Evolutionary conservation across 2,329 filamentous ascomycete species (phyloP), one percentile per base, ranked within the genome.

Genomic region (Calonectria henricotiae): DNA sequence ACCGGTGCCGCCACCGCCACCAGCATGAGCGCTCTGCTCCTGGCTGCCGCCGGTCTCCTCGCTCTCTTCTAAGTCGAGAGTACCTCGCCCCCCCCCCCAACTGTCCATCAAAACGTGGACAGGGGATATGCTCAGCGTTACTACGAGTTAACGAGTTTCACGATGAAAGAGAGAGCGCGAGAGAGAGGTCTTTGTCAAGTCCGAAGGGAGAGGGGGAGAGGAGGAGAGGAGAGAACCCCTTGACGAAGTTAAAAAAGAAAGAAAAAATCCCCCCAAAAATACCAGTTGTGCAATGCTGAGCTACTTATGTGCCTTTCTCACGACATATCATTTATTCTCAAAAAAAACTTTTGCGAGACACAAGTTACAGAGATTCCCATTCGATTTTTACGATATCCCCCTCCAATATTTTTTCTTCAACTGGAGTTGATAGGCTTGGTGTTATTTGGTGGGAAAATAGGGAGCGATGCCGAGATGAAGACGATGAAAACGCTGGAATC

Each of bases 11-110:
- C 80, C 15, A 75, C 80, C 46, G 69, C 77, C 51, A 78, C 79
- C 13, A 77, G 81, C 39, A 78, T 80, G 73, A 83, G 82, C 75
- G 77, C 78, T n/a, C 74, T 83, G 62, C 80, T 83, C 23, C 76
- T 83, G 43, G 76, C 79, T 43, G 82, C 79, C 49, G 82, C 80
- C 55, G 82, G 80, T 67, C 72, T 80, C 69, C 72, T 83, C 41
- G 81, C 80, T 60, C 81, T 83, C 61, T 73, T 83, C 74, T 83
- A 82, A 76, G 47, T 61, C 68, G 46, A 70, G 6, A 20, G 11
- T 11, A 44, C 41, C 46, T 30, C 25, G 67, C 70, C 65, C 71
- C 75, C 71, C 75, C 71, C 71, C 76, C 75, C 20, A 20, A 20
- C 20, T 74, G 69, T 75, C 66, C 65, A 74, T 73, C n/a, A 23